Evolutionary conservation across 202 grass and related monocot species (phyloP).

Genomic region (Carex sylvatica): DNA sequence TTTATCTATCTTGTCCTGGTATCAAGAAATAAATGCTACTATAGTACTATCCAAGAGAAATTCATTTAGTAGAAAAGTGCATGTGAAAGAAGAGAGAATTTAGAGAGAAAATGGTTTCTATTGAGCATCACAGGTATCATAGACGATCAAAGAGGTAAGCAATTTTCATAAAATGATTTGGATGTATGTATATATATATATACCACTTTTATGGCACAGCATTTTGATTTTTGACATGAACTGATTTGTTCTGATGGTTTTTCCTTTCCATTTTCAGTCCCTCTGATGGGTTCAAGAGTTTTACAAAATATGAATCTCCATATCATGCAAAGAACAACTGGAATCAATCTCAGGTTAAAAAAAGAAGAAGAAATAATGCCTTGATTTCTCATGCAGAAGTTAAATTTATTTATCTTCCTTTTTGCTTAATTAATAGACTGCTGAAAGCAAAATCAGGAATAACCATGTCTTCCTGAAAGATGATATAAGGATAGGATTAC

Average conservation of each 20-base stretch:
- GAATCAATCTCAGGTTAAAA: background rate
- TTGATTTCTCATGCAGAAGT: background rate
- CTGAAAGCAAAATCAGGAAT: slow-evolving; percentile 10
- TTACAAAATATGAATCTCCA: background rate
- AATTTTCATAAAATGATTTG: background rate
- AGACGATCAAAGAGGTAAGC: slow-evolving; percentile 20
- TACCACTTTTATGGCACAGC: background rate
- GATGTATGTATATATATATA: background rate
- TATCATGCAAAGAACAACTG: background rate
- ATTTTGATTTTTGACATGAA: background rate
- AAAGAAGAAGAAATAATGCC: background rate
- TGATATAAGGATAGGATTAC: slow-evolving; percentile 33
- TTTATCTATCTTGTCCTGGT: background rate
- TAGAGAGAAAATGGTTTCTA: background rate
- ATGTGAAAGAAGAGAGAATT: background rate
- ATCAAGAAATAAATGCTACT: slow-evolving; percentile 1
- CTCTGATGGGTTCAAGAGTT: slow-evolving; percentile 19
- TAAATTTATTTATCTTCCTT: background rate
- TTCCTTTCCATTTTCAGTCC: slow-evolving; percentile 12
- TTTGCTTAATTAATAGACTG: background rate
- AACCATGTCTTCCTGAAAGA: slow-evolving; percentile 51
- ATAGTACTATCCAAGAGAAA: background rate
- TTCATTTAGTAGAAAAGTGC: background rate
- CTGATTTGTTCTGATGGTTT: background rate
- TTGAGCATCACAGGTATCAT: slow-evolving; percentile 1